Base-by-base conservation (phyloP, 768 basidiomycete species). In the Boletus rubroflammeus region DNA sequence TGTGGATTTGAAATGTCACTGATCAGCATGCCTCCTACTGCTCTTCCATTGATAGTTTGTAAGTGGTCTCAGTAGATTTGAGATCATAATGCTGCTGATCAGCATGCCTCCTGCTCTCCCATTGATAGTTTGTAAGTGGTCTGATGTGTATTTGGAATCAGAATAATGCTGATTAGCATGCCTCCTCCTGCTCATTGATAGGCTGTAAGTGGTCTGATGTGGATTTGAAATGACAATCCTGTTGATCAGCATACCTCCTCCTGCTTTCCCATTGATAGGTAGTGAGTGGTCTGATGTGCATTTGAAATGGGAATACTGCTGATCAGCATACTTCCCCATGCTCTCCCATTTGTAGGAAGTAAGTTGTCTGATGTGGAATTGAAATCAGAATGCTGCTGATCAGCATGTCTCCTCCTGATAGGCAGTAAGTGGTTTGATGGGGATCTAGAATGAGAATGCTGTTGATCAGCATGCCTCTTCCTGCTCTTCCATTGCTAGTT, bases 1-100 rank as follows among this genome's bases (percentile, higher is more conserved):
- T 32, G 32, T n/a, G n/a, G n/a, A n/a, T n/a, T n/a, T n/a, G 0
- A 0, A 17, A 15, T n/a, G 5, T 0, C 8, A n/a, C 9, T n/a
- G 3, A 38, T 38, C 0, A 38, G 1, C 10, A 10, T 38, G 3
- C 10, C 17, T 38, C 5, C 2, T 19, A 0, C 6, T 19, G 3
- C 9, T n/a, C 9, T 38, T 1, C 10, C 10, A n/a, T 19, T n/a
- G 9, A 10, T 17, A 35, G 34, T 1, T 0, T 10, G 34, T 38
- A 38, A 15, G 36, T 38, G 36, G 4, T 11, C n/a, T 19, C 0
- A 38, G 9, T 38, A 10, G 34, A 10, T 10, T 10, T 38, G 36
- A 19, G 19, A 38, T 19, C 1, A 19, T 0, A 38, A 38, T 10
- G 1, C 1, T 19, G 4, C n/a, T 38, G n/a, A 38, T 38, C 0